Evolutionary conservation across 2,329 filamentous ascomycete genomes (phyloP), one percentile per base, ranked within the genome.

Genomic region (Beauveria medogensis): DNA sequence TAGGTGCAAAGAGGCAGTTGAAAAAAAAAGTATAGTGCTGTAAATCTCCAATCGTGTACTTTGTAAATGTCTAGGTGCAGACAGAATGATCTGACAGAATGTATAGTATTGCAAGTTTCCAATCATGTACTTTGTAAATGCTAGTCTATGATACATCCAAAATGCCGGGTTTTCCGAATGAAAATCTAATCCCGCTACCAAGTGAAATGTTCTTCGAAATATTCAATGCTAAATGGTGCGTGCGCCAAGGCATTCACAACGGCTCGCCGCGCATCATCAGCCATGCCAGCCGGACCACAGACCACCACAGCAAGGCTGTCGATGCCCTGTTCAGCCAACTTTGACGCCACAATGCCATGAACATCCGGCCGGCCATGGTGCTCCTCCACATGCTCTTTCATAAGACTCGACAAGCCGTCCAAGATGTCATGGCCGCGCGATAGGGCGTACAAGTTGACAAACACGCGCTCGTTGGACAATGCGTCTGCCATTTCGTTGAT

Each of bases 231-330:
- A 8, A 64, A 65, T 9, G 64, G 65, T 0, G 69, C 69, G 6
- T 63, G 63, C 2, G 63, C 64, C 20, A 78, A 62, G 16, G 70
- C 64, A 2, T 68, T 66, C 0, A 73, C 70, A 0, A 76, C 74
- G 0, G 75, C 72, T 51, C 63, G 64, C 47, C 78, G 67, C 3
- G 75, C 70, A 34, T 78, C 75, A 61, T 80, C 78, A 0, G 75
- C 75, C 77, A 80, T 77, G 41, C 66, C 69, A 2, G 71, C 73
- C 12, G 78, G 78, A 0, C 78, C 78, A 60, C 78, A 80, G 0
- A 75, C 75, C 14, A 80, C 70, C 0, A 80, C 69, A 0, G 77
- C 78, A 1, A 78, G 48, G 14, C 69, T 70, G 2, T 69, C 70
- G 0, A 62, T 60, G 0, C 63, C 63, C 0, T 65, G 66, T 1